Evolutionary conservation across 768 basidiomycete genomes (phyloP).

Genomic region (Epithele typhae): DNA sequence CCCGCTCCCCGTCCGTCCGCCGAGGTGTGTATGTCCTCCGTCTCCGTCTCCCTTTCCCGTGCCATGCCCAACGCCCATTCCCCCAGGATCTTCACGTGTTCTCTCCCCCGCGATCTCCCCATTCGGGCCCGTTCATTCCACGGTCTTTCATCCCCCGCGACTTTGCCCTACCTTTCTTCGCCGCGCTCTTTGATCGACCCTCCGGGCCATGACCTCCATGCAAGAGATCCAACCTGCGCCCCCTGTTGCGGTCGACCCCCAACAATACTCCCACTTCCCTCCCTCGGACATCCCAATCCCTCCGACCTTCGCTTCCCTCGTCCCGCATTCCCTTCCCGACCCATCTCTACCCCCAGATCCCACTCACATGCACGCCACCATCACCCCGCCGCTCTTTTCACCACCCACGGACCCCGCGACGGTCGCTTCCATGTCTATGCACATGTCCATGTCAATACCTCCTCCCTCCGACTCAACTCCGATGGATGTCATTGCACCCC

Average conservation of each 20-base stretch:
- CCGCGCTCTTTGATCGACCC: conserved; percentile 13
- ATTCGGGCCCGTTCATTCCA: conserved; percentile 12
- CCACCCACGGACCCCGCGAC: conserved; percentile 19
- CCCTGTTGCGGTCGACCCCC: conserved; percentile 18
- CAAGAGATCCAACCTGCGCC: conserved; percentile 19
- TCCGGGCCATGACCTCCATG: conserved; percentile 17
- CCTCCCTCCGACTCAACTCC: conserved; percentile 11
- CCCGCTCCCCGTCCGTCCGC: neutral
- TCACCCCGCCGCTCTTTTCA: conserved; percentile 20
- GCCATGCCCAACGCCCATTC: neutral
- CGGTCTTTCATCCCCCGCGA: conserved; percentile 10
- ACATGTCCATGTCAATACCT: conserved; percentile 18
- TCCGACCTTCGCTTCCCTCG: conserved; percentile 16
- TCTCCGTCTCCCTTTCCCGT: conserved; percentile 7
- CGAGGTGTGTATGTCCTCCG: conserved; percentile 12
- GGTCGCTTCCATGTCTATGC: conserved; percentile 17
- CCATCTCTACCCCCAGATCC: conserved; percentile 15
- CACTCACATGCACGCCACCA: conserved; percentile 17
- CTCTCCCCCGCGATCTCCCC: conserved; percentile 1
- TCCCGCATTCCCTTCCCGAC: conserved; percentile 18
- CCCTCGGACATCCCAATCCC: conserved; percentile 10
- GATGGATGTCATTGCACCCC: conserved; percentile 22
- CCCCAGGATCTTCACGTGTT: neutral
- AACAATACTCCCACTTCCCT: conserved; percentile 20
- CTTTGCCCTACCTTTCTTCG: conserved; percentile 1